Evolutionary conservation across 2,329 filamentous ascomycete species (phyloP).

Genomic region (Fusarium sp.): DNA sequence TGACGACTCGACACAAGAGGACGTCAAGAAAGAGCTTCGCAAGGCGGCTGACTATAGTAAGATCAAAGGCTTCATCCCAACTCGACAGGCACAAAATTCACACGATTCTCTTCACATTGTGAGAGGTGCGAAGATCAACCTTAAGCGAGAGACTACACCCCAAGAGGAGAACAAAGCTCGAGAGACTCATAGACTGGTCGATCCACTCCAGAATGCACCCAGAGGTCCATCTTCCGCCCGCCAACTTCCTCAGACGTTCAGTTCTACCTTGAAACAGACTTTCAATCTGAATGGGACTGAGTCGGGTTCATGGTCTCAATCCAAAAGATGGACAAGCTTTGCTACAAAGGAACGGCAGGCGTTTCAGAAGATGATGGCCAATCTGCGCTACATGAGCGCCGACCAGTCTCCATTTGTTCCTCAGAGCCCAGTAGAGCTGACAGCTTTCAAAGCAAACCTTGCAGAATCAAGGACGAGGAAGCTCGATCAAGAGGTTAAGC

Average conservation of each 20-base stretch:
- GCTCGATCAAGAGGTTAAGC: constrained; percentile 39
- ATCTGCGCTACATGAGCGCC: constrained; percentile 48
- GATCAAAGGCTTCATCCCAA: constrained; percentile 24
- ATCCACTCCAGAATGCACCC: constrained; percentile 15
- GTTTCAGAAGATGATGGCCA: constrained; percentile 49
- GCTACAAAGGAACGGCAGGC: constrained; percentile 46
- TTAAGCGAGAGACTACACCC: not conserved
- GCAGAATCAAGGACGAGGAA: constrained; percentile 41
- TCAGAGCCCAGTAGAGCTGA: constrained; percentile 46
- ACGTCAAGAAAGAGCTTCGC: constrained; percentile 18
- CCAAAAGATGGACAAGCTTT: constrained; percentile 51
- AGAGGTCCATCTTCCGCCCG: constrained; percentile 16
- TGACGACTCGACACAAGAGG: not conserved
- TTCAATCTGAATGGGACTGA: constrained; percentile 10
- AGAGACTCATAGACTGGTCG: not conserved
- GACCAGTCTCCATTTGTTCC: constrained; percentile 51
- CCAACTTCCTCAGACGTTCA: constrained; percentile 8
- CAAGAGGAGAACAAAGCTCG: not conserved
- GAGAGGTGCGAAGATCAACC: not conserved
- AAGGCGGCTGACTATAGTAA: constrained; percentile 7
- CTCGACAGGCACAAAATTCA: constrained; percentile 22
- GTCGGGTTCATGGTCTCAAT: constrained; percentile 49
- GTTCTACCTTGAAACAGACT: constrained; percentile 5
- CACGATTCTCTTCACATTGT: not conserved
- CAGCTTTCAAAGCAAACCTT: constrained; percentile 45